Percentiles rank a stretch among this genome's conserved stretches.
Evolutionary conservation across 192 early-diverging fungal genomes (phyloP).

Genomic region (Pilobolus umbonatus): DNA sequence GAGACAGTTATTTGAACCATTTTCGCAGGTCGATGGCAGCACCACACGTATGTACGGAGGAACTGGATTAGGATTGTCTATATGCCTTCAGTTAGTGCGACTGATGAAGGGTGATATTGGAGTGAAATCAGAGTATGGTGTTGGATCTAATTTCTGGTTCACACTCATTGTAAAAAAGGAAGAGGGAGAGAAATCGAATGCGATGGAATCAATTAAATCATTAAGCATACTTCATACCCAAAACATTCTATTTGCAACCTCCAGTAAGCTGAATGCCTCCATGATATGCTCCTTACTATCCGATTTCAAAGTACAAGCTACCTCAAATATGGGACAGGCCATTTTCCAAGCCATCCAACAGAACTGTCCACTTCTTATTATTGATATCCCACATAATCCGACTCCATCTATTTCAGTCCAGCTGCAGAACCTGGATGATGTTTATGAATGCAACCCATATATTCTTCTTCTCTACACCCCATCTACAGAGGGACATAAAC

Average conservation of each 20-base stretch:
- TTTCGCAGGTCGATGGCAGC: slow-evolving; percentile 63
- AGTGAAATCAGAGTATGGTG: slow-evolving; percentile 30
- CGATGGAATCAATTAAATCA: background rate
- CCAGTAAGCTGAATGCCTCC: slow-evolving; percentile 13
- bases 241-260: slow-evolving; percentile 8
- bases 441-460: slow-evolving; percentile 21
- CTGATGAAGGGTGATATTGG: slow-evolving; percentile 54
- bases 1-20: slow-evolving; percentile 53
- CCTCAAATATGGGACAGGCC: slow-evolving; percentile 17
- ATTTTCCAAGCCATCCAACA: slow-evolving; percentile 17
- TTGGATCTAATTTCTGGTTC: slow-evolving; percentile 51
- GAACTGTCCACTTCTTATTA: slow-evolving; percentile 15
- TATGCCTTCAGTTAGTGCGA: slow-evolving; percentile 53
- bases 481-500: slow-evolving; percentile 22
- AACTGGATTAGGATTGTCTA: slow-evolving; percentile 62
- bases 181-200: background rate
- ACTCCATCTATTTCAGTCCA: slow-evolving; percentile 17
- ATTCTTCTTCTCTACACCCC: slow-evolving; percentile 24
- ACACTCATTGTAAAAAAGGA: slow-evolving; percentile 31
- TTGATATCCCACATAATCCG: slow-evolving; percentile 22
- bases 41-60: slow-evolving; percentile 63
- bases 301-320: slow-evolving; percentile 16
- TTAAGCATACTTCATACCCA: slow-evolving; percentile 1
- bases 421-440: slow-evolving; percentile 21
- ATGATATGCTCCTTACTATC: slow-evolving; percentile 24